phyloP scores from a whole-genome alignment of 306 rosid species.

The Abrus precatorius region DNA sequence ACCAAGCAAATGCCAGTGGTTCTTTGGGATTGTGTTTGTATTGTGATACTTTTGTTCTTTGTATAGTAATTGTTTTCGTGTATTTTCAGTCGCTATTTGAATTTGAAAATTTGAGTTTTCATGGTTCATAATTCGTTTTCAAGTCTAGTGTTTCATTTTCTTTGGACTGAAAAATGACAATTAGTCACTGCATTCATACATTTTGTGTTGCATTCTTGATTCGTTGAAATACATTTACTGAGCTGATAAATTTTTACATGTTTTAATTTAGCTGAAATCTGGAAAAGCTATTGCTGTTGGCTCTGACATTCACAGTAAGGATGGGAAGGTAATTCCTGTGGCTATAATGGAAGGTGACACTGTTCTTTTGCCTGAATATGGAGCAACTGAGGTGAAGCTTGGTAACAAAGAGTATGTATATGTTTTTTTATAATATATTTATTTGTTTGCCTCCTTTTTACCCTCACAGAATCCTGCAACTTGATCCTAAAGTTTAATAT shows the following conservation, averaged over 20 bases:
- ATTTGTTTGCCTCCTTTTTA: not conserved
- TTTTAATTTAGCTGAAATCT: constrained; percentile 62
- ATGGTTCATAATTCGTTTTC: no score
- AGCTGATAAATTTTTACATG: constrained; percentile 4
- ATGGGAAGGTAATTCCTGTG: constrained; percentile 66
- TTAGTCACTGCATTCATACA: not conserved
- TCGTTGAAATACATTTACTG: constrained; percentile 15
- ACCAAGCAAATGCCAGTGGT: no score
- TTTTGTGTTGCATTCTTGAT: constrained; percentile 20
- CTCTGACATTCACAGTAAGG: constrained; percentile 67
- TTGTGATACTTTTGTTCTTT: no score
- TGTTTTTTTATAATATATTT: not conserved
- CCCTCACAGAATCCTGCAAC: not conserved
- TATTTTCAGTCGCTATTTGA: not conserved
- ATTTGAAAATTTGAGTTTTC: no score
- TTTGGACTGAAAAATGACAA: not conserved
- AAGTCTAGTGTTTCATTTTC: no score
- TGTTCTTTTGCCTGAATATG: constrained; percentile 80
- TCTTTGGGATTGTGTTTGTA: no score
- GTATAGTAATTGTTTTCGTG: no score
- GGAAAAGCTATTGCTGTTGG: constrained; percentile 79
- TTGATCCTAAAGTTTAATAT: constrained; percentile 9
- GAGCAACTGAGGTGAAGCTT: constrained; percentile 82
- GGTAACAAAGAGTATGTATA: constrained; percentile 71
- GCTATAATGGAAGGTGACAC: constrained; percentile 78